Evolutionary conservation across 257 asterid species (phyloP).

Genomic region (Parsonsia alboflavescens): DNA sequence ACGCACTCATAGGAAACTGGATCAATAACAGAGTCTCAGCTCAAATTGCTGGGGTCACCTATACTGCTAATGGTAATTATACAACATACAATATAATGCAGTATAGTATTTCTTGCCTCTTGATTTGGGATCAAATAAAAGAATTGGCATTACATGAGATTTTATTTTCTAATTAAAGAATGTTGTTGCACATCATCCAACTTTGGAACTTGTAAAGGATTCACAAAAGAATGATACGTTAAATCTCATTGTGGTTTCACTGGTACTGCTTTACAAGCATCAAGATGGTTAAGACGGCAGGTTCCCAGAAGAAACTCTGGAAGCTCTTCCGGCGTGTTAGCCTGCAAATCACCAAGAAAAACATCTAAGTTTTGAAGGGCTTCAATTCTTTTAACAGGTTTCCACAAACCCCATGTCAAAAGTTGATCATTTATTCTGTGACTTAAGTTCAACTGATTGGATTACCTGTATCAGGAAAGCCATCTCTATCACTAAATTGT

Average conservation of each 20-base stretch:
- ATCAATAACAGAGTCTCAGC: too few relatives aligned
- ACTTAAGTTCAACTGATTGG: too few relatives aligned
- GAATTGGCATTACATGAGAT: not conserved
- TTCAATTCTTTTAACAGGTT: not conserved
- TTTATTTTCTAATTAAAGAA: not conserved
- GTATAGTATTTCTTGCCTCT: not conserved
- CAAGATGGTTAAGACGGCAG: slow-evolving; percentile 81
- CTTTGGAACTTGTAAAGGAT: not conserved
- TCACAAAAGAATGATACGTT: not conserved
- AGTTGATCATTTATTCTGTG: too few relatives aligned
- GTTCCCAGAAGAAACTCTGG: slow-evolving; percentile 82
- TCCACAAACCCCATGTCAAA: too few relatives aligned
- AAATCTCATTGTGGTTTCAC: slow-evolving; percentile 22
- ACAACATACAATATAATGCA: not conserved
- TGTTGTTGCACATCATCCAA: not conserved
- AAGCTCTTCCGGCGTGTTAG: slow-evolving; percentile 76
- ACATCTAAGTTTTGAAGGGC: not conserved
- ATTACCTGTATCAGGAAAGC: slow-evolving; percentile 89
- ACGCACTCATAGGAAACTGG: too few relatives aligned
- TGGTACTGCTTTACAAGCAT: slow-evolving; percentile 53
- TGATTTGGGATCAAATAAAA: not conserved
- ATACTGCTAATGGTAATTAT: not conserved
- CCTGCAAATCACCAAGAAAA: slow-evolving; percentile 33
- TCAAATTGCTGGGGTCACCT: too few relatives aligned
- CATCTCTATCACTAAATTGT: slow-evolving; percentile 83